Conservation (phyloP, 164 flowering plant genomes). For the Vitis rotundifolia region DNA sequence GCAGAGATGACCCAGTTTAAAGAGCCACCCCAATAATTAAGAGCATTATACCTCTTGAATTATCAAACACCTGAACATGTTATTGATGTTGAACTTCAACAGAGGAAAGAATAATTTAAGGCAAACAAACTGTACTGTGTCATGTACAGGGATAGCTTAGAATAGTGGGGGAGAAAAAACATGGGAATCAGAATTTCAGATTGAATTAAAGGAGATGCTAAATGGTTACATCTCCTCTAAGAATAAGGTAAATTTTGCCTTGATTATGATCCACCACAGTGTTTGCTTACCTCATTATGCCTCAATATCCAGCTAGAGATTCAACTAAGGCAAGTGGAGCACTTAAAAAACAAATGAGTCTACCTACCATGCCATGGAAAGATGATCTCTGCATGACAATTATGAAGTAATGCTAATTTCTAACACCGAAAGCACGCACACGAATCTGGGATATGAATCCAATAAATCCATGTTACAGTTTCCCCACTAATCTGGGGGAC, state of each 20-base stretch:
- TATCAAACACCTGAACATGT: background rate
- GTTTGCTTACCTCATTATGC: background rate
- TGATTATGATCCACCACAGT: background rate
- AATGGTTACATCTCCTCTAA: background rate
- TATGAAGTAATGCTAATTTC: background rate
- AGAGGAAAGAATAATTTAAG: no score
- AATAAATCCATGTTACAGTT: no score
- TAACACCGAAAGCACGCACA: background rate
- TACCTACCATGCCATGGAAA: background rate
- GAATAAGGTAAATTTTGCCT: background rate
- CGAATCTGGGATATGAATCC: no score
- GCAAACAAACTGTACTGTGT: no score
- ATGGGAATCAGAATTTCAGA: background rate
- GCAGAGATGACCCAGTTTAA: background rate
- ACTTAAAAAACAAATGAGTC: background rate
- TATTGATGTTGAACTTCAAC: background rate
- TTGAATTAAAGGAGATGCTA: background rate
- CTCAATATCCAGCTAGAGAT: background rate
- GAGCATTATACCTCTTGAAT: background rate
- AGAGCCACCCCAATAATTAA: background rate
- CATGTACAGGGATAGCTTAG: background rate
- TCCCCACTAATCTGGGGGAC: no score
- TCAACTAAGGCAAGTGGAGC: background rate
- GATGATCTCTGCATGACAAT: background rate
- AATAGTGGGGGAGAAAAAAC: background rate